Evolutionary conservation across 2,329 filamentous ascomycete species (phyloP), one percentile per base, ranked within the genome.

Genomic region (Cercospora sp.): DNA sequence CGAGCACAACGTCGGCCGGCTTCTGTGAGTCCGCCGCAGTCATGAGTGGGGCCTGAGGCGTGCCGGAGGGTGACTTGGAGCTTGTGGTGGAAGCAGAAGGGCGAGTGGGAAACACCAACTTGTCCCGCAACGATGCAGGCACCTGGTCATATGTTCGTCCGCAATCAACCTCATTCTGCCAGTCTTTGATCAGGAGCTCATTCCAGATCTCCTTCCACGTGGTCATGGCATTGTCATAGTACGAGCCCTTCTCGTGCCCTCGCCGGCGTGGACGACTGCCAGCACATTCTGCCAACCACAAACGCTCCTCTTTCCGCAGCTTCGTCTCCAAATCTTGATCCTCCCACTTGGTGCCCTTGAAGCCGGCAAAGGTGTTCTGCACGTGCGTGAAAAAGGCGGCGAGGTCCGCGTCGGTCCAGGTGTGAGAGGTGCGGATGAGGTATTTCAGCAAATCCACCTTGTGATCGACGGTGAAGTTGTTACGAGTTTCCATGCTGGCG

Each of bases 161-260:
- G 42, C 62, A 31, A 36, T 70, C 67, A 12, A 71, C 63, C 64
- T 67, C 63, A 26, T 60, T 62, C 63, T 71, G 66, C 71, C 71
- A 73, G 60, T 73, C 67, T n/a, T 67, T 60, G 7, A 67, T 48
- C n/a, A 67, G 60, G 36, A 71, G 66, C 18, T 58, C 58, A 31
- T 67, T 65, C 68, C 68, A 70, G 18, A 67, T 67, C 31, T 66
- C 60, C 36, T 63, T 64, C 68, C 68, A 73, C 42, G 57, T 64
- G 28, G 10, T 39, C 71, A 73, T 73, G 26, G 70, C 55, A 13
- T 48, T 61, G 60, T 73, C 71, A 55, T 73, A 73, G 23, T 67
- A 48, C 1, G 68, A 69, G 26, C 64, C 68, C 48, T 67, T 63
- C 65, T 73, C 71, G 26, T 73, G 68, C 18, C 65, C 69, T 20